phyloP scores from a whole-genome alignment of 78 protist species.

The Pigoraptor vietnamica region DNA sequence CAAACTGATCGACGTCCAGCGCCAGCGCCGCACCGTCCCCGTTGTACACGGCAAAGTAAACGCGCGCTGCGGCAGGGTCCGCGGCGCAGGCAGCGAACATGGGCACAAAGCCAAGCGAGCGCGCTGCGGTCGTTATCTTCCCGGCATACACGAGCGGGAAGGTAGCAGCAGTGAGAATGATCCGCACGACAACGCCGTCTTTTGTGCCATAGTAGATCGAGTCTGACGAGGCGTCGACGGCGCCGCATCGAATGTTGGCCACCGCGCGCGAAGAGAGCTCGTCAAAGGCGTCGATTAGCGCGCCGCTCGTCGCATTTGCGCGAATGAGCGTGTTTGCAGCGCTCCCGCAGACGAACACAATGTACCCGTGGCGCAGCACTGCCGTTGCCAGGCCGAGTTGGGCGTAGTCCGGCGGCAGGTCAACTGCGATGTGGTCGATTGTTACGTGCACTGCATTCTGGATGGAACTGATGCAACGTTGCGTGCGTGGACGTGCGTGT shows the following conservation, averaged over 20 bases:
- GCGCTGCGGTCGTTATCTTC: background rate
- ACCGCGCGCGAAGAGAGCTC: background rate
- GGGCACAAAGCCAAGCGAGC: background rate
- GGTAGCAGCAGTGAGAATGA: background rate
- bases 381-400: background rate
- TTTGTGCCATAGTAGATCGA: background rate
- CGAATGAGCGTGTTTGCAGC: background rate
- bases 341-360: background rate
- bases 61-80: background rate
- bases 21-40: background rate
- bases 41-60: background rate
- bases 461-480: background rate
- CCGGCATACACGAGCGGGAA: background rate
- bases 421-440: background rate
- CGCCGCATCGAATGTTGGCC: background rate
- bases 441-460: background rate
- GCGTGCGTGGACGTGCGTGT: background rate
- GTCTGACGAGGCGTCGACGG: background rate
- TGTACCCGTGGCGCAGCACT: background rate
- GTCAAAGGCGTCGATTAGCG: background rate
- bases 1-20: background rate
- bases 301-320: background rate
- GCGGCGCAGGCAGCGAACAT: background rate
- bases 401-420: background rate
- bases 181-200: background rate